Conservation (phyloP, 2,329 filamentous ascomycete species). For the Aspergillus pseudotamarii region DNA sequence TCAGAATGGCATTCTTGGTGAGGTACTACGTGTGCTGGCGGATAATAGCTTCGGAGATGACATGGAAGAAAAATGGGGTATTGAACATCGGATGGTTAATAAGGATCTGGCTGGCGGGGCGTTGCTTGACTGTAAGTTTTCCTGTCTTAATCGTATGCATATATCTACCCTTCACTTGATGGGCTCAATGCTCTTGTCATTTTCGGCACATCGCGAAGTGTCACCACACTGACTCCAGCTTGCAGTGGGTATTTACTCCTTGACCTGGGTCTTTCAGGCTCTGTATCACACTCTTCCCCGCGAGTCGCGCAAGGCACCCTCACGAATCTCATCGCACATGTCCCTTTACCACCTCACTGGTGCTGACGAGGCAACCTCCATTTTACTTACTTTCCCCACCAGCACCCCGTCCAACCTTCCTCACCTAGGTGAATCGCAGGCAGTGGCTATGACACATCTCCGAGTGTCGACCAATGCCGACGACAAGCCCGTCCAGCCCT, state of each 20-base stretch:
- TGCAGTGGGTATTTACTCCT: conserved; percentile 75
- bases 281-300: conserved; percentile 77
- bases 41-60: conserved; percentile 66
- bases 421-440: conserved; percentile 60
- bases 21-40: conserved; percentile 59
- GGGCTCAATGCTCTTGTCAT: background rate
- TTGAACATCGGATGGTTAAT: conserved; percentile 79
- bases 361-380: conserved; percentile 75
- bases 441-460: conserved; percentile 69
- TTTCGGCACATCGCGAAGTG: background rate
- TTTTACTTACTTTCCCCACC: conserved; percentile 75
- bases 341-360: conserved; percentile 73
- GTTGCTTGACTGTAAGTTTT: conserved; percentile 66
- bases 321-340: conserved; percentile 66
- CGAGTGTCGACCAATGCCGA: conserved; percentile 66
- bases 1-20: conserved; percentile 63
- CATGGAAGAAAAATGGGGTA: conserved; percentile 61
- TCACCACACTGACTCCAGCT: background rate
- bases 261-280: conserved; percentile 90
- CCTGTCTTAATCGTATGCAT: background rate
- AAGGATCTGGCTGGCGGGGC: conserved; percentile 79
- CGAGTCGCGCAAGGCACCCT: conserved; percentile 65
- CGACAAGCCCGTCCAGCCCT: conserved; percentile 61
- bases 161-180: background rate
- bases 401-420: conserved; percentile 46